These are phyloP conservation scores for Metahyphopichia silvanorum DNA, from an alignment of 805 yeast species.

Conservation along the genomic window DNA sequence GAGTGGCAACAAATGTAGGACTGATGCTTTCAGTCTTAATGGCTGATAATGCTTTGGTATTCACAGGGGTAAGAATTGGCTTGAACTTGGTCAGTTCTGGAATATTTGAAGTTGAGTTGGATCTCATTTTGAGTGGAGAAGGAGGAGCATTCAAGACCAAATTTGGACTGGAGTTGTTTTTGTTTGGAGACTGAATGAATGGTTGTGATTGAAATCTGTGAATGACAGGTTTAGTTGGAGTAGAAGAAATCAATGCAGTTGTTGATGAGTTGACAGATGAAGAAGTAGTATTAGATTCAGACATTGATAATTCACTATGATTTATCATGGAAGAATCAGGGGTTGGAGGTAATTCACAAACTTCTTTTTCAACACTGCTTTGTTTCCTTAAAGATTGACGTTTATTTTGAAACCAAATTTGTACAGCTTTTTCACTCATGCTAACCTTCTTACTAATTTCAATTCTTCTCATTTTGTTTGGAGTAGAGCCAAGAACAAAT, in stretches of 20 bases:
- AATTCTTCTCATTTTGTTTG: slow-evolving; percentile 70
- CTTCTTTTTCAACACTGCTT: slow-evolving; percentile 31
- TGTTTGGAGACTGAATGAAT: slow-evolving; percentile 9
- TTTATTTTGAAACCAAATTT: slow-evolving; percentile 97
- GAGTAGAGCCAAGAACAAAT: slow-evolving; percentile 74
- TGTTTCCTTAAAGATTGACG: slow-evolving; percentile 75
- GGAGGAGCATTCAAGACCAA: slow-evolving; percentile 3
- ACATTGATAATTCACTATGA: slow-evolving; percentile 1
- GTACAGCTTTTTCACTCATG: slow-evolving; percentile 98
- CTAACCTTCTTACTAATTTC: slow-evolving; percentile 77
- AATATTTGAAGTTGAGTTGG: slow-evolving; percentile 12
- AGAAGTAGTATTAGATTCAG: slow-evolving; percentile 2
- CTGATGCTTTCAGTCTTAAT: slow-evolving; percentile 3
- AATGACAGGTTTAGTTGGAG: slow-evolving; percentile 20
- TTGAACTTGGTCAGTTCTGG: slow-evolving; percentile 3
- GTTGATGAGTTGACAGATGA: slow-evolving; percentile 4
- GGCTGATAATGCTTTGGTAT: slow-evolving; percentile 5
- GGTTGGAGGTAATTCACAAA: slow-evolving; percentile 43
- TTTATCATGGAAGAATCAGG: slow-evolving; percentile 13
- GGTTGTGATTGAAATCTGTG: slow-evolving; percentile 17
- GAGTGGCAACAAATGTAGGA: slow-evolving; percentile 1
- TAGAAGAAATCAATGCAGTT: slow-evolving; percentile 16
- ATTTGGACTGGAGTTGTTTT: slow-evolving; percentile 15
- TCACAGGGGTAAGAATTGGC: slow-evolving; percentile 5
- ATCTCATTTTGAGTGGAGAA: slow-evolving; percentile 18